Conservation (phyloP, 1,139 yeast species). For the Williopsis jadinii region DNA sequence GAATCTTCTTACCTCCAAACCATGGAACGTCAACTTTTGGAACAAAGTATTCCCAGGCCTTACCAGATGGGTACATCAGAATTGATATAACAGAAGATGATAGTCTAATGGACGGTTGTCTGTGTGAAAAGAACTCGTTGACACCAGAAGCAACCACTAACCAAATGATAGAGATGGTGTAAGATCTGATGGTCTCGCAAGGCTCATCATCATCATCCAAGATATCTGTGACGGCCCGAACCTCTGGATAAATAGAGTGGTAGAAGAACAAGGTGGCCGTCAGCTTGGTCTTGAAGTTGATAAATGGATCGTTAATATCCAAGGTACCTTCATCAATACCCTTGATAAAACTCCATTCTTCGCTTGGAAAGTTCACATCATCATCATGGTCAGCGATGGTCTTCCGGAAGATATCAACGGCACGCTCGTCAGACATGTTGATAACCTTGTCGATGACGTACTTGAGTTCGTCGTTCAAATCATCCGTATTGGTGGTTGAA, state of each 20-base stretch:
- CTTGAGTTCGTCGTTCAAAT: conserved; percentile 11
- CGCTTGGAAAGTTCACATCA: conserved; percentile 44
- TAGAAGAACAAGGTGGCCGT: conserved; percentile 43
- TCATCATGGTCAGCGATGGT: conserved; percentile 34
- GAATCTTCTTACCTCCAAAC: conserved; percentile 28
- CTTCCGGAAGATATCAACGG: conserved; percentile 34
- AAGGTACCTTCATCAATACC: conserved; percentile 20
- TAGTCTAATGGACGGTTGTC: conserved; percentile 45
- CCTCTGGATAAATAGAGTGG: conserved; percentile 61
- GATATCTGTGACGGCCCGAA: conserved; percentile 50
- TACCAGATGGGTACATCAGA: conserved; percentile 52
- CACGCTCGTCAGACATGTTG: conserved; percentile 31
- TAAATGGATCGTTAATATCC: conserved; percentile 3
- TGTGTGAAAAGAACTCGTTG: conserved; percentile 50
- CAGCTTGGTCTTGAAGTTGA: conserved; percentile 29
- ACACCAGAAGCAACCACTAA: conserved; percentile 47
- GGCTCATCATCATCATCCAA: conserved; percentile 42
- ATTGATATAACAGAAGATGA: conserved; percentile 46
- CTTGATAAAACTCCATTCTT: conserved; percentile 27
- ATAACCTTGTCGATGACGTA: conserved; percentile 26
- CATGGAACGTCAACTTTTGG: conserved; percentile 42
- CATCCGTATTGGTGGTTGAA: not conserved
- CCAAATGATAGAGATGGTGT: conserved; percentile 50
- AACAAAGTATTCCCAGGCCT: conserved; percentile 29
- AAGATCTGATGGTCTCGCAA: conserved; percentile 52